Percentiles rank a stretch among this genome's conserved stretches.
These are phyloP conservation scores for Pseudomicrostroma phylloplanum DNA, from an alignment of 1,284 basidiomycete genomes.

Conservation along the genomic window DNA sequence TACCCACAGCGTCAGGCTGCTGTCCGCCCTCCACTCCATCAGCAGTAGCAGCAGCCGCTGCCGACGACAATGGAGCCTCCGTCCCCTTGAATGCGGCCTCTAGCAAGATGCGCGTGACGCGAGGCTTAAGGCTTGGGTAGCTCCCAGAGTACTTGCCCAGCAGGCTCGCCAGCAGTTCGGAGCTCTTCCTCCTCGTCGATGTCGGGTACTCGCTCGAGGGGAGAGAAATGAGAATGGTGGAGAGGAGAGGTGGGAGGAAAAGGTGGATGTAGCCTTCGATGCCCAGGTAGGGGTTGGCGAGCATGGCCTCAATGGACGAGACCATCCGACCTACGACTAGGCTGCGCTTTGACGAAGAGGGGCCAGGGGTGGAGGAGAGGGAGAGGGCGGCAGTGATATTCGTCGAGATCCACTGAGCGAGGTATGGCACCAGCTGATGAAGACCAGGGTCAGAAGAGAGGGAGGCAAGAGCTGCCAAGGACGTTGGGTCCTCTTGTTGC, in stretches of 20 bases:
- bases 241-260: slow-evolving; percentile 85
- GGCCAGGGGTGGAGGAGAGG: slow-evolving; percentile 1
- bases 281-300: slow-evolving; percentile 71
- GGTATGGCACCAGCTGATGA: slow-evolving; percentile 86
- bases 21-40: slow-evolving; percentile 10
- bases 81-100: slow-evolving; percentile 54
- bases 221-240: slow-evolving; percentile 77
- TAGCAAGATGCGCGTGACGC: slow-evolving; percentile 86
- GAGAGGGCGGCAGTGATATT: slow-evolving; percentile 49
- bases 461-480: slow-evolving; percentile 73
- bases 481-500: slow-evolving; percentile 12
- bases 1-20: slow-evolving; percentile 26
- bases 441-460: slow-evolving; percentile 83
- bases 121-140: slow-evolving; percentile 76
- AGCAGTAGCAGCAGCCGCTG: slow-evolving; percentile 7
- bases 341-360: neutral
- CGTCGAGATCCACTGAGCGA: slow-evolving; percentile 89
- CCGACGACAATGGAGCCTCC: slow-evolving; percentile 16
- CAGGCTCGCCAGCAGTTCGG: slow-evolving; percentile 71
- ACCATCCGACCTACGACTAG: slow-evolving; percentile 40
- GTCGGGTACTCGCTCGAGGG: slow-evolving; percentile 54
- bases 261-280: slow-evolving; percentile 96
- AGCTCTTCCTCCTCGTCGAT: slow-evolving; percentile 30
- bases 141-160: slow-evolving; percentile 59
- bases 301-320: slow-evolving; percentile 37